phyloP scores from a whole-genome alignment of 2,329 filamentous ascomycete species.

The Zarea fungicola region DNA sequence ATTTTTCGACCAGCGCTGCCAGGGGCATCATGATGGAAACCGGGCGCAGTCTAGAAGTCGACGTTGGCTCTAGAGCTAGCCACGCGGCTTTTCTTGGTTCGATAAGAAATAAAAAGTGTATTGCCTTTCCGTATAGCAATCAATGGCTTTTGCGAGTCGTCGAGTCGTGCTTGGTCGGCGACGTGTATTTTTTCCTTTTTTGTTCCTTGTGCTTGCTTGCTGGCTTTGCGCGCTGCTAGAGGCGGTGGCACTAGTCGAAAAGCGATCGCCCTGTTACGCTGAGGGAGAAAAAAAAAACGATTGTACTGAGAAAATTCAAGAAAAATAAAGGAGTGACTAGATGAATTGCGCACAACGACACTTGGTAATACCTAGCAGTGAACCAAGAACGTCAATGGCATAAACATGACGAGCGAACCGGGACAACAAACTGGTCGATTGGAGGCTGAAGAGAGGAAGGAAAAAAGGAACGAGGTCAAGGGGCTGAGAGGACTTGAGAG shows the following conservation, averaged over 20 bases:
- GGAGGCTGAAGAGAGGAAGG: slow-evolving; percentile 13
- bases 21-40: slow-evolving; percentile 14
- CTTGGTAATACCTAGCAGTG: background rate
- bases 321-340: slow-evolving; percentile 13
- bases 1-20: slow-evolving; percentile 16
- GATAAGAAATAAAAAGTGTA: background rate
- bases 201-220: background rate
- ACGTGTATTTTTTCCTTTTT: slow-evolving; percentile 1
- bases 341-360: background rate
- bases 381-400: slow-evolving; percentile 19
- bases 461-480: slow-evolving; percentile 4
- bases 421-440: slow-evolving; percentile 12
- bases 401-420: slow-evolving; percentile 20
- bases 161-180: too few relatives aligned
- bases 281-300: background rate
- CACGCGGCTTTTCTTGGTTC: background rate
- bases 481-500: too few relatives aligned
- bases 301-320: slow-evolving; percentile 1
- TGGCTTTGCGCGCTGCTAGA: too few relatives aligned
- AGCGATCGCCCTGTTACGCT: slow-evolving; percentile 1
- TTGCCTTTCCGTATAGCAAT: background rate
- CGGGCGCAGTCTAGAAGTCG: slow-evolving; percentile 10
- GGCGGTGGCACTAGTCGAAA: slow-evolving; percentile 7
- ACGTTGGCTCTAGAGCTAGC: background rate
- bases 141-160: too few relatives aligned